Percentiles rank a stretch among this genome's conserved stretches.
Conservation (phyloP, 192 early-diverging fungal genomes). For the Funneliformis geosporum region DNA sequence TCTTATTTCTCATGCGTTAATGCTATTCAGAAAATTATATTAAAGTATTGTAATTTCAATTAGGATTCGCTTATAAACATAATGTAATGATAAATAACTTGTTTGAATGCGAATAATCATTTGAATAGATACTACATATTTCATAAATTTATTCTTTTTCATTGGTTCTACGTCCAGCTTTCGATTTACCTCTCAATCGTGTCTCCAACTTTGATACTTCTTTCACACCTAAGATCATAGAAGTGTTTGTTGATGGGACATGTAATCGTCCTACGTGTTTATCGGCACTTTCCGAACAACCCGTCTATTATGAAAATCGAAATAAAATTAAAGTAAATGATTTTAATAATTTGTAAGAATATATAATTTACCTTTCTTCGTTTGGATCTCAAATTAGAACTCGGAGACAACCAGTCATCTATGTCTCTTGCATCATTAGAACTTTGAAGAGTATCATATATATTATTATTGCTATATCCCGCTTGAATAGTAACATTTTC, state of each 20-base stretch:
- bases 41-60: too few relatives aligned
- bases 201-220: neutral
- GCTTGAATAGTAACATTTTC: neutral
- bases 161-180: neutral
- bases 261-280: neutral
- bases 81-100: too few relatives aligned
- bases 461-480: neutral
- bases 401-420: constrained; percentile 14
- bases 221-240: neutral
- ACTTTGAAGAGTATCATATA: neutral
- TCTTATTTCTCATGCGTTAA: too few relatives aligned
- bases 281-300: neutral
- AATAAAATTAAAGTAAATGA: neutral
- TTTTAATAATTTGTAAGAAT: neutral
- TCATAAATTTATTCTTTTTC: neutral
- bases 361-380: constrained; percentile 11
- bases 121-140: too few relatives aligned
- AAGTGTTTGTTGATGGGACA: neutral
- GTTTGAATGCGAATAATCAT: too few relatives aligned
- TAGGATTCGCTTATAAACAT: too few relatives aligned
- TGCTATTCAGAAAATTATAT: too few relatives aligned
- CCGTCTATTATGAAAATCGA: neutral
- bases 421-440: neutral
- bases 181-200: neutral
- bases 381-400: neutral